A percentile compares a stretch with the other conserved stretches of the same genome.
Evolutionary conservation across 2,329 filamentous ascomycete genomes (phyloP).

Genomic region (Sporothrix euskadiensis): DNA sequence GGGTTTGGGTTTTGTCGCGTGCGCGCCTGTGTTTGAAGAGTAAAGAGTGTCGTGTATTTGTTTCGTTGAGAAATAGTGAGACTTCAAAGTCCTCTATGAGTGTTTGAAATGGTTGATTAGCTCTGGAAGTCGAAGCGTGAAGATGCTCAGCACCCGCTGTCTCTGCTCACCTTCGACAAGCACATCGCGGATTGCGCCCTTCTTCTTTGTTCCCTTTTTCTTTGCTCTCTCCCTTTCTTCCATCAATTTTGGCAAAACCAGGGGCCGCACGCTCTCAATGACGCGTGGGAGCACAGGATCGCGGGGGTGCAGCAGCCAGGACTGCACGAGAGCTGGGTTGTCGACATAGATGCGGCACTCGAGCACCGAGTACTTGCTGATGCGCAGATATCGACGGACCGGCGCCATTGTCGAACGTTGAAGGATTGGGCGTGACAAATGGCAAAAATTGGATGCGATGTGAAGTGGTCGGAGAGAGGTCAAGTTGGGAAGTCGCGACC

Average conservation of each 20-base stretch:
- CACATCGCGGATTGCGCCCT: conserved; percentile 80
- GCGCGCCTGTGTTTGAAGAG: conserved; percentile 84
- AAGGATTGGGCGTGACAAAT: not conserved
- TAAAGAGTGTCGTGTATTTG: conserved; percentile 79
- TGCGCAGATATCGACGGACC: conserved; percentile 83
- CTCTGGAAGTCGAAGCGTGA: not conserved
- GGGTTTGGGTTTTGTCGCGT: conserved; percentile 55
- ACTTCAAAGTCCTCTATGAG: conserved; percentile 83
- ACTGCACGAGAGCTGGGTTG: conserved; percentile 76
- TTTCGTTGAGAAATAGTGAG: conserved; percentile 88
- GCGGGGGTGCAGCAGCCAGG: conserved; percentile 79
- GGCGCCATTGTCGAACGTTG: conserved; percentile 66
- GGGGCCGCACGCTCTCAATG: conserved; percentile 79
- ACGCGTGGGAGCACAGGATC: conserved; percentile 77
- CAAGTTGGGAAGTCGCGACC: not conserved
- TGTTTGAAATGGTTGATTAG: not conserved
- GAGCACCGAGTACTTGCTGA: conserved; percentile 91
- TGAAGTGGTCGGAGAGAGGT: not conserved
- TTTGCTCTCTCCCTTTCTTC: conserved; percentile 74
- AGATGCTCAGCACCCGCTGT: not conserved
- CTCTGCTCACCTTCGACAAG: conserved; percentile 66
- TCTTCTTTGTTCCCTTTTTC: conserved; percentile 70
- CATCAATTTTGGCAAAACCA: conserved; percentile 85
- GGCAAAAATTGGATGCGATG: not conserved
- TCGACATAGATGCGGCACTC: conserved; percentile 96